Evolutionary conservation across 2,329 filamentous ascomycete genomes (phyloP), one percentile per base, ranked within the genome.

Genomic region (Venturia pyrina): DNA sequence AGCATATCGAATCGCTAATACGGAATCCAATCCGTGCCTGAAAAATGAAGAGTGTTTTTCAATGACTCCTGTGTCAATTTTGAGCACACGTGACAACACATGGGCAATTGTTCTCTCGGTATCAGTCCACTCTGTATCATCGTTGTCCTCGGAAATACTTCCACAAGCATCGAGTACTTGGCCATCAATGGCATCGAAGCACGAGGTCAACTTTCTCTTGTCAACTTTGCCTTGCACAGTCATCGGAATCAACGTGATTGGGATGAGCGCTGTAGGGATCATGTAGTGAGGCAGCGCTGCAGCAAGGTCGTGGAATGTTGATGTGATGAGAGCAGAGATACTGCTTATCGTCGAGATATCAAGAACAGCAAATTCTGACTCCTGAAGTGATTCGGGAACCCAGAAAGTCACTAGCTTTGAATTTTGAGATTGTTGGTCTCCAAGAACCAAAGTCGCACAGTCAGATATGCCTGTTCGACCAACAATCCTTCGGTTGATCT

Each of bases 1-100:
- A 0, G 89, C 84, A 10, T 96, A 76, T 0, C 83, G 78, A 68
- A 96, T 96, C 0, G 90, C 90, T 8, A 88, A 89, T 34, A 96
- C 85, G 0, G 92, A 96, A 73, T 96, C 91, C 6, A 97, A 75
- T 0, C 93, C 93, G 2, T 96, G 75, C n/a, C 83, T 85, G 65
- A 89, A 87, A 67, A 96, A 89, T 0, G 91, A 91, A 0, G 86
- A 88, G 77, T 87, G 87, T 41, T 84, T 83, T 11, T 76, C 78
- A 46, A 96, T 79, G 0, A 79, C 75, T 0, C 73, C 70, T 3
- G 72, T 66, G 0, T 82, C 71, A 0, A 85, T 72, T 0, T 76
- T 72, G 1, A 88, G 78, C 0, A 82, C 76, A 5, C 79, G 70
- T 0, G 83, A 78, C 7, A 96, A 75, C 1, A 82, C 76, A 0